Base-by-base conservation (phyloP, 2,329 filamentous ascomycete genomes). In the Talaromyces sp. region DNA sequence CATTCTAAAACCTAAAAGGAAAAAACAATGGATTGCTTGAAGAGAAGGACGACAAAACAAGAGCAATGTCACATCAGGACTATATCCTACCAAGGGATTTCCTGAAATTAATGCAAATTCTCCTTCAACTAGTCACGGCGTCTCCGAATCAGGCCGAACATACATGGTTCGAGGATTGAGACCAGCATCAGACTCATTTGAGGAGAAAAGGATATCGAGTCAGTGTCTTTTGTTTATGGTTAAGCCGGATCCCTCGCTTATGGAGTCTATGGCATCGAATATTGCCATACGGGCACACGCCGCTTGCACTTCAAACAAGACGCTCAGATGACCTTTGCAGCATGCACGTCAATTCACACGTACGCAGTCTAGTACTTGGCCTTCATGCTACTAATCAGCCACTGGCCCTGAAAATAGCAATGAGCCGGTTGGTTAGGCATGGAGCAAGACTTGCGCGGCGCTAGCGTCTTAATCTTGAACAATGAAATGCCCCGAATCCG, bases 251-350 rank as follows among this genome's bases (percentile, higher is more conserved):
- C 36, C 37, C 11, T 55, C 31, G 39, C 31, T 31, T 46, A 54
- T 22, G 25, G 17, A 19, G 40, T 43, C 11, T 37, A 13, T 33
- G 10, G 25, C 40, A 46, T 45, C 43, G 43, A 46, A 37, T 37
- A 48, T 19, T 19, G 7, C 25, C 25, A 28, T 28, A 28, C 25
- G 25, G n/a, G 10, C 43, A 22, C 40, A 22, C 54, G 43, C 36
- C 54, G 43, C 43, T 40, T 50, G 50, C 22, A 40, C 7, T 37
- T 46, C 39, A 19, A 55, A 58, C 35, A 53, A 58, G 22, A 39
- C 57, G 57, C 57, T 55, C 57, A 55, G 53, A 55, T 59, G 57
- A 59, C 53, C 57, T 45, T 43, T 31, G 22, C 52, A 46, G 52
- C 39, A 59, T 59, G 57, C 57, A 50, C 31, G 35, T 28, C 45